Conservation (phyloP, 345 rosid genomes). For the Angophora floribunda region DNA sequence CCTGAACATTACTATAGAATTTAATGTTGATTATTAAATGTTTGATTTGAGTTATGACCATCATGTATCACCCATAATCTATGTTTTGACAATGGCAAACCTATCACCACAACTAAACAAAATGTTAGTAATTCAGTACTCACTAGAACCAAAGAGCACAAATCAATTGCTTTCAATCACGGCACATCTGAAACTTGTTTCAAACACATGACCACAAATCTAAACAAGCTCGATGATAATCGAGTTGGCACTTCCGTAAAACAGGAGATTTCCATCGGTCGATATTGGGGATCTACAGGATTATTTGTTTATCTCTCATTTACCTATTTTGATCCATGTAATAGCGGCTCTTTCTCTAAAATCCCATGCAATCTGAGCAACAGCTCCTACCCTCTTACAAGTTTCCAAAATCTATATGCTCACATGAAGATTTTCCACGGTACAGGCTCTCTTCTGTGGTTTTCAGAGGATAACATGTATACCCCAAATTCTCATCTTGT, state of each 20-base stretch:
- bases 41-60: too few relatives aligned
- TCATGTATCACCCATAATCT: too few relatives aligned
- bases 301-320: background rate
- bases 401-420: background rate
- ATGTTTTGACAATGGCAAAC: rapidly evolving
- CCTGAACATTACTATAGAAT: rapidly evolving
- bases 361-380: background rate
- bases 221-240: background rate
- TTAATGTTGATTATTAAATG: too few relatives aligned
- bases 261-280: background rate
- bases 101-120: too few relatives aligned
- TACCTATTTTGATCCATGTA: background rate
- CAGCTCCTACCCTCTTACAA: background rate
- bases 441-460: background rate
- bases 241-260: background rate
- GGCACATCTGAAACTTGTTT: background rate
- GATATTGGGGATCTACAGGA: background rate
- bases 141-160: background rate
- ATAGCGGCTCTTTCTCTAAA: background rate
- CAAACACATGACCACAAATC: background rate
- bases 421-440: background rate
- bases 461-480: background rate
- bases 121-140: background rate
- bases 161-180: background rate
- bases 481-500: background rate